These are phyloP conservation scores for Ilyonectria robusta DNA, from an alignment of 2,329 filamentous ascomycete genomes.

Conservation along the genomic window DNA sequence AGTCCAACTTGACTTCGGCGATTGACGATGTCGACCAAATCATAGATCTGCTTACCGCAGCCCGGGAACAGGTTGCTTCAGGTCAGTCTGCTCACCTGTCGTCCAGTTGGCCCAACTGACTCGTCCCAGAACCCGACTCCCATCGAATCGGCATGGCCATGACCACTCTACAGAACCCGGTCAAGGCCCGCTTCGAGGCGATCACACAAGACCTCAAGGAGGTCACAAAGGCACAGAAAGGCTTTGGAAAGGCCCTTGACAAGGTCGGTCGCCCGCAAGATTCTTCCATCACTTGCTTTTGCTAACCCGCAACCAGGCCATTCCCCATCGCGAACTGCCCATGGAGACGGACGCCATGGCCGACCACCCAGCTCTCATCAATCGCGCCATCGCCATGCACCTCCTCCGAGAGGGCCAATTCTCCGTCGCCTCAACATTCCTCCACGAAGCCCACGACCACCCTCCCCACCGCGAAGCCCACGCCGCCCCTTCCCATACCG, in stretches of 20 bases:
- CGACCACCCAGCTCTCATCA: slow-evolving; percentile 82
- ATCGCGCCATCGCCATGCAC: slow-evolving; percentile 96
- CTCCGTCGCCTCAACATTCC: slow-evolving; percentile 86
- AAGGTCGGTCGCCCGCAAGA: slow-evolving; percentile 67
- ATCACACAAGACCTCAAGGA: slow-evolving; percentile 87
- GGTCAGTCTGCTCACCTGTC: slow-evolving; percentile 60
- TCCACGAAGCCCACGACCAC: slow-evolving; percentile 75
- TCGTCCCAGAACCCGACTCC: slow-evolving; percentile 50
- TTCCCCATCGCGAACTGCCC: slow-evolving; percentile 73
- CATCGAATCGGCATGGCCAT: slow-evolving; percentile 81
- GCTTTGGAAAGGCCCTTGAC: slow-evolving; percentile 88
- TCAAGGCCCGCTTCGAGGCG: slow-evolving; percentile 84
- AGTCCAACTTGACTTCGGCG: slow-evolving; percentile 76
- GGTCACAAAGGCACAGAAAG: slow-evolving; percentile 84
- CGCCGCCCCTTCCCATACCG: slow-evolving; percentile 39
- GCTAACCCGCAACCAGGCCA: slow-evolving; percentile 50
- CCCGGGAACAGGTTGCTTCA: slow-evolving; percentile 80
- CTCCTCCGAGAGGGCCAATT: slow-evolving; percentile 96
- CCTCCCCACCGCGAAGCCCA: slow-evolving; percentile 42
- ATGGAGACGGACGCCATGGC: slow-evolving; percentile 86
- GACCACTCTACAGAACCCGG: slow-evolving; percentile 86
- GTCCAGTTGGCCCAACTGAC: slow-evolving; percentile 31
- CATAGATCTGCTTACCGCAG: slow-evolving; percentile 81
- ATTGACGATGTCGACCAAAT: slow-evolving; percentile 87
- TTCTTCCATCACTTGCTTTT: not conserved